A percentile compares a stretch with the other conserved stretches of the same genome.
These are phyloP conservation scores for Penicillium concentricum DNA, from an alignment of 2,329 filamentous ascomycete species.

Conservation along the genomic window DNA sequence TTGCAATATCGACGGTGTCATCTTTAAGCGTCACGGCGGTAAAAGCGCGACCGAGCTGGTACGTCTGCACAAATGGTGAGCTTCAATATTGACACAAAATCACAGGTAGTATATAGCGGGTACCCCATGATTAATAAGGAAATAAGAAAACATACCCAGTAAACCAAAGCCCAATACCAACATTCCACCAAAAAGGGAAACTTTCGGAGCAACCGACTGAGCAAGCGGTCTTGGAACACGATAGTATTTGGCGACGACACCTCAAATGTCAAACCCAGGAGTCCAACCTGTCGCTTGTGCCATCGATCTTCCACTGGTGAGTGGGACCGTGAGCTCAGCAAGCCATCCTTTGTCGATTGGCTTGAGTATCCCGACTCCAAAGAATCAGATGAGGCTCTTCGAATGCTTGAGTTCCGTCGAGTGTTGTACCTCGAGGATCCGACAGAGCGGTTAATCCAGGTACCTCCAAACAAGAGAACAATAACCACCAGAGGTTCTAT, in stretches of 20 bases:
- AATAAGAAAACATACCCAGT: constrained; percentile 61
- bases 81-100: neutral
- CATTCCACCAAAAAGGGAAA: constrained; percentile 72
- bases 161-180: constrained; percentile 75
- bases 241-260: constrained; percentile 62
- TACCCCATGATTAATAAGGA: neutral
- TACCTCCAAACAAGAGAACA: constrained; percentile 59
- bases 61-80: constrained; percentile 54
- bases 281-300: constrained; percentile 50
- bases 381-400: constrained; percentile 38
- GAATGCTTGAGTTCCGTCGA: constrained; percentile 21
- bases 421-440: constrained; percentile 11
- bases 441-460: constrained; percentile 57
- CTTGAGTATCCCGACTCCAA: constrained; percentile 43
- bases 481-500: constrained; percentile 63
- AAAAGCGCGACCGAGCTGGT: constrained; percentile 71
- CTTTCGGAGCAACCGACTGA: constrained; percentile 64
- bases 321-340: constrained; percentile 31
- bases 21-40: constrained; percentile 68
- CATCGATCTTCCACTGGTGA: constrained; percentile 50
- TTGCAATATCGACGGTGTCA: constrained; percentile 66
- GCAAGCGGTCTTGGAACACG: constrained; percentile 58
- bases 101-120: no score
- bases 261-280: constrained; percentile 48
- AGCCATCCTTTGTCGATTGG: constrained; percentile 36